Percentiles rank a stretch among this genome's conserved stretches.
Evolutionary conservation across 768 basidiomycete species (phyloP).

Genomic region (Tylopilus vinaceipallidus): DNA sequence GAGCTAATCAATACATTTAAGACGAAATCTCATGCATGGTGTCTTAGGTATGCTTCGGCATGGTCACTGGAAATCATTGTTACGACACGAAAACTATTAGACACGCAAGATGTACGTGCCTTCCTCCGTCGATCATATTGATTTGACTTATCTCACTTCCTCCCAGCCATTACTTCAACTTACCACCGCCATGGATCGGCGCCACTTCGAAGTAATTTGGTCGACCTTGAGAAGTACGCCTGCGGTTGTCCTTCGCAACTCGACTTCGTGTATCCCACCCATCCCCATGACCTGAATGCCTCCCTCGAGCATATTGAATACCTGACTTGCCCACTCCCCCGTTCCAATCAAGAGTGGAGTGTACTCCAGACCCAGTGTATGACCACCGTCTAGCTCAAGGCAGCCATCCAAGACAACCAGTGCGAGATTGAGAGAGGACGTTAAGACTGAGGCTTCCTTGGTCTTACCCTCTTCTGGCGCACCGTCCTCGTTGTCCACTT

Average conservation of each 20-base stretch:
- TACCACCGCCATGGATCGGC: constrained; percentile 57
- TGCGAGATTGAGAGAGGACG: constrained; percentile 72
- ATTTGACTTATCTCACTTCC: no score
- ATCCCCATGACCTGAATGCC: constrained; percentile 60
- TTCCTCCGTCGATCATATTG: no score
- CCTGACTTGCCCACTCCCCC: constrained; percentile 76
- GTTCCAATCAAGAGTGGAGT: constrained; percentile 64
- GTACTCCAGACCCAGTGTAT: constrained; percentile 72
- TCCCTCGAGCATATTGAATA: constrained; percentile 64
- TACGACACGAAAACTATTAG: no score
- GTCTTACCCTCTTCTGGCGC: constrained; percentile 22
- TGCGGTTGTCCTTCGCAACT: constrained; percentile 67
- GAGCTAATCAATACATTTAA: no score
- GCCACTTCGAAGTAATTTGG: constrained; percentile 65
- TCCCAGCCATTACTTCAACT: background rate
- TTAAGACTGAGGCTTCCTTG: constrained; percentile 73
- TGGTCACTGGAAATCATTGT: no score
- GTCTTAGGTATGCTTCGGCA: no score
- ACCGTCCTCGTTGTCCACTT: constrained; percentile 34
- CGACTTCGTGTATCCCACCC: constrained; percentile 62
- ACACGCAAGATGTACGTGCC: no score
- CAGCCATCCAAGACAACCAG: constrained; percentile 75
- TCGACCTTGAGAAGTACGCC: constrained; percentile 83
- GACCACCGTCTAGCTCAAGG: constrained; percentile 74
- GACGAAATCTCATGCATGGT: no score